These are phyloP conservation scores for Crotalaria pallida DNA, from an alignment of 306 rosid species.

Conservation along the genomic window DNA sequence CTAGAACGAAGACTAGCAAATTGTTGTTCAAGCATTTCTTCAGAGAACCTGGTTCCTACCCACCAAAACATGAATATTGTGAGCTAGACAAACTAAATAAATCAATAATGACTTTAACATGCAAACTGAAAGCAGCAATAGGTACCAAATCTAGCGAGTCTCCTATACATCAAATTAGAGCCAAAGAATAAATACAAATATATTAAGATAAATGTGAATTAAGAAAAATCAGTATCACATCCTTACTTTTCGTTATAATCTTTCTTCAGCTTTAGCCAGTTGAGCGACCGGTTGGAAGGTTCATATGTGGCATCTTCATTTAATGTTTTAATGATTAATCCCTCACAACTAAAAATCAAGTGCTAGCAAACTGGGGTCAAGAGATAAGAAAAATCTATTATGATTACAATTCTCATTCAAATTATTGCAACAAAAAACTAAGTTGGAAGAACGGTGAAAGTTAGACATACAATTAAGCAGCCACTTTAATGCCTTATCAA, in stretches of 20 bases:
- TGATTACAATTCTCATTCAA: not conserved
- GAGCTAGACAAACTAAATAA: not conserved
- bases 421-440: not conserved
- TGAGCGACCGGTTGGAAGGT: slow-evolving; percentile 81
- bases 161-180: slow-evolving; percentile 62
- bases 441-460: slow-evolving; percentile 1
- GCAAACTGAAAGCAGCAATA: slow-evolving; percentile 69
- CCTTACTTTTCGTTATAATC: slow-evolving; percentile 78
- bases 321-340: slow-evolving; percentile 81
- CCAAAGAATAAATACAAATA: slow-evolving; percentile 22
- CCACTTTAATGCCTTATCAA: not conserved
- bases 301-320: slow-evolving; percentile 84
- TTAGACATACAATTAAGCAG: not conserved
- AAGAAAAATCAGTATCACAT: not conserved
- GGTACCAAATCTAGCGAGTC: slow-evolving; percentile 96
- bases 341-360: slow-evolving; percentile 73
- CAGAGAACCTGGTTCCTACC: slow-evolving; percentile 81
- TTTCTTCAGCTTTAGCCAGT: slow-evolving; percentile 95
- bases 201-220: slow-evolving; percentile 5
- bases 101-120: too few relatives aligned
- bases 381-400: slow-evolving; percentile 11
- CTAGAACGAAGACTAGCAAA: too few relatives aligned
- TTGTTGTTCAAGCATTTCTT: slow-evolving; percentile 61
- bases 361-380: too few relatives aligned
- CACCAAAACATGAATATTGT: slow-evolving; percentile 13